These are phyloP conservation scores for Backusella macrospora DNA, from an alignment of 192 early-diverging fungal species.

Conservation along the genomic window DNA sequence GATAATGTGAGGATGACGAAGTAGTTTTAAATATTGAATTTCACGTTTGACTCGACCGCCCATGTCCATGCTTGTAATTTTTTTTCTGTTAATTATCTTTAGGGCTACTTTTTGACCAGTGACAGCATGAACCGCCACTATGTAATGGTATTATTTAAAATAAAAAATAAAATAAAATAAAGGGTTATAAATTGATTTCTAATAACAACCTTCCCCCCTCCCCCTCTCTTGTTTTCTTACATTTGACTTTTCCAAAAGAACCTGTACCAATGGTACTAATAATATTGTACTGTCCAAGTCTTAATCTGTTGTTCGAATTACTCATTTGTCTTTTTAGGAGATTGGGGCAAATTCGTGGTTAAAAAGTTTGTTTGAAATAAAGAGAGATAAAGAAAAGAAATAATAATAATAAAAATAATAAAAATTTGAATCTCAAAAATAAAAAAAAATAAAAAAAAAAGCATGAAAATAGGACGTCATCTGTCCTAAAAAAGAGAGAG, in stretches of 20 bases:
- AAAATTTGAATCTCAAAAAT: conserved; percentile 1
- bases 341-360: no score
- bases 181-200: no score
- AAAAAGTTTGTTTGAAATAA: background rate
- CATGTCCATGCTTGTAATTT: conserved; percentile 95
- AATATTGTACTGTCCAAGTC: conserved; percentile 91
- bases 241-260: conserved; percentile 98
- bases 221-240: conserved; percentile 51
- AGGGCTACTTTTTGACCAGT: conserved; percentile 96
- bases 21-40: conserved; percentile 93
- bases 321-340: background rate
- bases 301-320: conserved; percentile 28
- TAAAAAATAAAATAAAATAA: no score
- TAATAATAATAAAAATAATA: background rate
- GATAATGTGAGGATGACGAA: conserved; percentile 98
- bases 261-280: conserved; percentile 96
- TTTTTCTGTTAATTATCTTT: conserved; percentile 93
- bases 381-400: background rate
- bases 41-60: conserved; percentile 93
- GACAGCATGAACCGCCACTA: conserved; percentile 95
- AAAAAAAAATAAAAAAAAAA: background rate
- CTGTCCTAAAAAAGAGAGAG: background rate
- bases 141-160: background rate
- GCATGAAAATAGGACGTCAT: background rate
- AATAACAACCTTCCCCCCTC: no score